phyloP scores from a whole-genome alignment of 2,329 filamentous ascomycete species.

The Thelonectria rubi region DNA sequence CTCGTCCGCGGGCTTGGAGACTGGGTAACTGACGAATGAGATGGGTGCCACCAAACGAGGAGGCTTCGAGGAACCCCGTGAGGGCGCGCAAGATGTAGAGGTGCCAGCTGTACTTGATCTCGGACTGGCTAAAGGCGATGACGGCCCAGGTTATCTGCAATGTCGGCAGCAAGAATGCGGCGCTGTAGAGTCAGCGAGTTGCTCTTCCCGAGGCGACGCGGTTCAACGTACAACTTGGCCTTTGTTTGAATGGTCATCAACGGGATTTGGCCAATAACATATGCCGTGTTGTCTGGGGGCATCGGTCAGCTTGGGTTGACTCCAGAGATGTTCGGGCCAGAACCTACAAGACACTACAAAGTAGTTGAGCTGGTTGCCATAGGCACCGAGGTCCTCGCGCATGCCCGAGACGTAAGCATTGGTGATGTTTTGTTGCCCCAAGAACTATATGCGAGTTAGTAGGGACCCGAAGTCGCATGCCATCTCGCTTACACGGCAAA shows the following conservation, averaged over 20 bases:
- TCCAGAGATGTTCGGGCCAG: constrained; percentile 28
- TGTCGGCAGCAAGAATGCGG: constrained; percentile 36
- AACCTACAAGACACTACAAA: constrained; percentile 35
- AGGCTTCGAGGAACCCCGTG: constrained; percentile 40
- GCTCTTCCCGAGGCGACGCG: too few species aligned
- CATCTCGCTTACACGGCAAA: neutral
- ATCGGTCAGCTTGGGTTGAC: constrained; percentile 34
- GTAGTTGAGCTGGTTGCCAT: constrained; percentile 46
- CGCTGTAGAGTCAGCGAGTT: constrained; percentile 13
- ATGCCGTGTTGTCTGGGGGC: constrained; percentile 13
- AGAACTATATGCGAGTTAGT: neutral
- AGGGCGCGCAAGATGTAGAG: constrained; percentile 38
- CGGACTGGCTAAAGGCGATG: constrained; percentile 41
- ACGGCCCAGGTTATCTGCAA: constrained; percentile 40
- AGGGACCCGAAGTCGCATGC: neutral
- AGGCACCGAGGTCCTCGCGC: constrained; percentile 45
- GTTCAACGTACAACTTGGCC: constrained; percentile 34
- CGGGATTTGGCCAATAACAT: constrained; percentile 39
- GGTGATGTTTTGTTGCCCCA: constrained; percentile 38
- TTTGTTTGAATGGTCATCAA: constrained; percentile 44
- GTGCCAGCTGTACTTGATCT: constrained; percentile 38
- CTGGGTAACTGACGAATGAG: constrained; percentile 36
- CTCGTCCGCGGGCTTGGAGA: neutral
- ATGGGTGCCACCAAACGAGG: constrained; percentile 43
- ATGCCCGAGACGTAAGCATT: constrained; percentile 51